A percentile compares a stretch with the other conserved stretches of the same genome.
Conservation (phyloP, 768 basidiomycete genomes). For the Podaxis sp. region DNA sequence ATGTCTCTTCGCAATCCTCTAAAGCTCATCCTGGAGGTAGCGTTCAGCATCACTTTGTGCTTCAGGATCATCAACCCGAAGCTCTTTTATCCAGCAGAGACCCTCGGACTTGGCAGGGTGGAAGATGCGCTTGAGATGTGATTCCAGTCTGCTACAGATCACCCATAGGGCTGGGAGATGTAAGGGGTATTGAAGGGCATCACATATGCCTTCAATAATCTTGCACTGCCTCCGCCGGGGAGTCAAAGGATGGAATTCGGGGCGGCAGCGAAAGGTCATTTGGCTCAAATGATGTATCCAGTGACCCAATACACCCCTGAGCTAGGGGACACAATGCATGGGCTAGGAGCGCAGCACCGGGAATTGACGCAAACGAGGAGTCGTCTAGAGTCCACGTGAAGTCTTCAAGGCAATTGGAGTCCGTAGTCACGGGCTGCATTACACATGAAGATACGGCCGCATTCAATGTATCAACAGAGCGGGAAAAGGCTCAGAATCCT, state of each 20-base stretch:
- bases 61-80: not conserved
- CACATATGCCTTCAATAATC: not conserved
- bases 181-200: not conserved
- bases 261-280: not conserved
- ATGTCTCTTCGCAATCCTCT: not conserved
- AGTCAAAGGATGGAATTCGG: no score
- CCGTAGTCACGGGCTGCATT: constrained; percentile 20
- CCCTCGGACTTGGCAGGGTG: not conserved
- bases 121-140: not conserved
- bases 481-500: constrained; percentile 37
- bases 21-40: not conserved
- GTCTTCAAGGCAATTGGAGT: constrained; percentile 15
- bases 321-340: constrained; percentile 14
- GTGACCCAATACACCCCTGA: constrained; percentile 16
- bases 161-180: not conserved
- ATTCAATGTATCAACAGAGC: constrained; percentile 21
- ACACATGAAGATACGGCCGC: constrained; percentile 19
- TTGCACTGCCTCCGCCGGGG: not conserved
- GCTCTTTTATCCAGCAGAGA: not conserved
- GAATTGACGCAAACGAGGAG: constrained; percentile 3
- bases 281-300: constrained; percentile 19
- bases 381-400: constrained; percentile 16
- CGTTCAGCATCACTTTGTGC: not conserved
- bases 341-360: constrained; percentile 15
- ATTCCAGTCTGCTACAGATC: not conserved